Conservation (phyloP, 2,329 filamentous ascomycete genomes). For the Alternaria novae-zelandiae region DNA sequence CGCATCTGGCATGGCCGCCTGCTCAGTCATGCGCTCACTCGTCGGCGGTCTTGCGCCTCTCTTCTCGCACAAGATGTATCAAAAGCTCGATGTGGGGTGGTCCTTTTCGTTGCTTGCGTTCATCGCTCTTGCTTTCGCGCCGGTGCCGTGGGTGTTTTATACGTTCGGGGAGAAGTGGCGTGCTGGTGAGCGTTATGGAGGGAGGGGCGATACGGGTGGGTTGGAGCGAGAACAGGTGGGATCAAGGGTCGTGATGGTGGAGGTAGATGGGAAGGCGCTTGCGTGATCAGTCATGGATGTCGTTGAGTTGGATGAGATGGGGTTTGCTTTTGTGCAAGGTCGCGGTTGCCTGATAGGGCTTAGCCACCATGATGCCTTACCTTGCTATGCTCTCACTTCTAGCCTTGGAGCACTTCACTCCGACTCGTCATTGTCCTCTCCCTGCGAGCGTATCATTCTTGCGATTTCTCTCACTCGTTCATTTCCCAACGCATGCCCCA, state of each 20-base stretch:
- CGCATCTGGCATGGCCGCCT: slow-evolving; percentile 63
- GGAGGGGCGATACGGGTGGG: not conserved
- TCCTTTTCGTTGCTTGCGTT: slow-evolving; percentile 62
- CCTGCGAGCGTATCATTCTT: not conserved
- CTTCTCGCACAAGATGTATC: slow-evolving; percentile 65
- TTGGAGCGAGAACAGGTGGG: not conserved
- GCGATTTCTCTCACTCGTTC: not conserved
- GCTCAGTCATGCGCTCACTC: slow-evolving; percentile 59
- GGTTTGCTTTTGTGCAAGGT: not conserved
- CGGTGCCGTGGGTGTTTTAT: slow-evolving; percentile 52
- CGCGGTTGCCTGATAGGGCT: not conserved
- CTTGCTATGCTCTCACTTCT: not conserved
- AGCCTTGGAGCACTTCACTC: not conserved
- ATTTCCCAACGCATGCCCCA: not conserved
- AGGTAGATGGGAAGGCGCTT: not conserved
- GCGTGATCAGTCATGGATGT: not conserved
- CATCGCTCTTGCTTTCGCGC: slow-evolving; percentile 52
- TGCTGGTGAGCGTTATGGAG: not conserved
- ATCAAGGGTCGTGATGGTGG: not conserved
- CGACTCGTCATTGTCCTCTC: not conserved
- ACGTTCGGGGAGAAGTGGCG: slow-evolving; percentile 48
- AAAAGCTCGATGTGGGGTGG: slow-evolving; percentile 62
- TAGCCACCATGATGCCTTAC: not conserved
- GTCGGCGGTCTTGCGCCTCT: slow-evolving; percentile 65
- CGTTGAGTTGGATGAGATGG: not conserved